phyloP scores from a whole-genome alignment of 257 asterid species.

The Penstemon davidsonii region DNA sequence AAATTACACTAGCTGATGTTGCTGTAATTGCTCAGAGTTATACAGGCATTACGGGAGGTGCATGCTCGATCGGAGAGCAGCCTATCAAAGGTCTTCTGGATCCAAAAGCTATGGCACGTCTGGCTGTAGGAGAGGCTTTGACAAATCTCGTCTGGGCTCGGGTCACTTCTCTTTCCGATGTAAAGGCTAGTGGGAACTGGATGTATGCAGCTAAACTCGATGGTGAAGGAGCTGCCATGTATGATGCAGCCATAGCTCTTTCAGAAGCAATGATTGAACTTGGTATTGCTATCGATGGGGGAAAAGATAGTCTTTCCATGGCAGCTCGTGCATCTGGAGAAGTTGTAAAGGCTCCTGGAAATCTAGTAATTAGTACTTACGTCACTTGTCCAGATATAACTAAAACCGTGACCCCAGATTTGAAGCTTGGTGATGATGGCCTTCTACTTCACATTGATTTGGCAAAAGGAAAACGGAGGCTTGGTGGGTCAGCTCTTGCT shows the following conservation, averaged over 20 bases:
- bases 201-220: constrained; percentile 98
- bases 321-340: constrained; percentile 82
- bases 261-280: constrained; percentile 94
- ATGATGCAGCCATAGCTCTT: constrained; percentile 88
- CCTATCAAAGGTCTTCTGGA: constrained; percentile 87
- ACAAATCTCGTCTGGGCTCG: constrained; percentile 90
- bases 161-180: constrained; percentile 82
- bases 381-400: constrained; percentile 95
- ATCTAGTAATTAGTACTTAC: constrained; percentile 83
- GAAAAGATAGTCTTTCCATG: constrained; percentile 97
- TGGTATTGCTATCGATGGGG: constrained; percentile 94
- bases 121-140: constrained; percentile 92
- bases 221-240: constrained; percentile 97
- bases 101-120: constrained; percentile 89
- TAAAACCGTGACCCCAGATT: constrained; percentile 84
- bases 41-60: constrained; percentile 81
- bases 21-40: constrained; percentile 87
- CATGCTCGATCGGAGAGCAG: constrained; percentile 89
- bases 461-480: constrained; percentile 78
- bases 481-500: constrained; percentile 94
- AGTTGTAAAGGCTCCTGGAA: constrained; percentile 96
- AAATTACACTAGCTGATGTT: constrained; percentile 82
- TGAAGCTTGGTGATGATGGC: constrained; percentile 84
- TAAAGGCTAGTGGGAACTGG: constrained; percentile 97
- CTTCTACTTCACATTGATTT: constrained; percentile 80